phyloP scores from a whole-genome alignment of 257 asterid genomes.

The Lithospermum erythrorhizon region DNA sequence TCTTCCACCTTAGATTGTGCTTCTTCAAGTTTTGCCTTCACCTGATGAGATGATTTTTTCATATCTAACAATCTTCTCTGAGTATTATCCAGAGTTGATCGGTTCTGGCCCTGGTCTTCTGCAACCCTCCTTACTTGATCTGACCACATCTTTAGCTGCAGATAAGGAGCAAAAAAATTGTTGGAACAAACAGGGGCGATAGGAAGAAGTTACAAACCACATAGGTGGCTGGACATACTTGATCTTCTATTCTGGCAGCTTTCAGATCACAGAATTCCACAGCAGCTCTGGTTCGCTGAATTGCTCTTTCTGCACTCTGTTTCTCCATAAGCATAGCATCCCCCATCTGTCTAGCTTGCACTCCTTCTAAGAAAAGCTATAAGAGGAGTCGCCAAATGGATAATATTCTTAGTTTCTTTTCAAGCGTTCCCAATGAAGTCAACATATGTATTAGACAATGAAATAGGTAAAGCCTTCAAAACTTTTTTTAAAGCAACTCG shows the following conservation, averaged over 20 bases:
- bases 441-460: not conserved
- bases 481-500: no score
- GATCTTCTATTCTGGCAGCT: conserved; percentile 81
- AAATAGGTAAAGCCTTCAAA: no score
- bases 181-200: not conserved
- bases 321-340: conserved; percentile 57
- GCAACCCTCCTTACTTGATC: conserved; percentile 67
- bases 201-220: not conserved
- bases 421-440: not conserved
- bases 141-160: conserved; percentile 68
- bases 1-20: conserved; percentile 55
- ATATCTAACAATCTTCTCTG: conserved; percentile 49
- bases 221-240: conserved; percentile 29
- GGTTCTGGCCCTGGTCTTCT: conserved; percentile 53
- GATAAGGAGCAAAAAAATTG: conserved; percentile 12
- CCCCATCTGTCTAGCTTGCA: conserved; percentile 55
- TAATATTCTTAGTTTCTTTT: not conserved
- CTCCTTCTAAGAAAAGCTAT: conserved; percentile 92
- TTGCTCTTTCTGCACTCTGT: conserved; percentile 43
- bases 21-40: conserved; percentile 51
- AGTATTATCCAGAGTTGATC: conserved; percentile 42
- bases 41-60: conserved; percentile 45
- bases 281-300: conserved; percentile 52
- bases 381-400: conserved; percentile 11
- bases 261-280: conserved; percentile 45